Percentiles rank a stretch among this genome's conserved stretches.
These are phyloP conservation scores for Anthracocystis panici-leucophaei DNA, from an alignment of 1,284 basidiomycete species.

Conservation along the genomic window DNA sequence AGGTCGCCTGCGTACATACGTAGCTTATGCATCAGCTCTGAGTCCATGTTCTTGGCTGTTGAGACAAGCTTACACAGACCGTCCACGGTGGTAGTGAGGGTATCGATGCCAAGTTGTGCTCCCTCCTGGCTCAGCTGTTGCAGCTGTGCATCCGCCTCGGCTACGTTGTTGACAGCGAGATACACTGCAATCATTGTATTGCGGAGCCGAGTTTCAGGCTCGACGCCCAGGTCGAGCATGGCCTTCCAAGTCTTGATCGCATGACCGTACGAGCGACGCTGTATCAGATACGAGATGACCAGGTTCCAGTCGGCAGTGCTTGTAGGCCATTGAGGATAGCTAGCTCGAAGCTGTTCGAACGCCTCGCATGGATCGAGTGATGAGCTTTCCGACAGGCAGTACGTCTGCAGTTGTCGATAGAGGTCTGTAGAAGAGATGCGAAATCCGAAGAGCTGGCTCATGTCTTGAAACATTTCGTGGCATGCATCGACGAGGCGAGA, in stretches of 20 bases:
- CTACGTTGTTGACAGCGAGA: conserved; percentile 6
- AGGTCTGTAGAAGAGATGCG: conserved; percentile 30
- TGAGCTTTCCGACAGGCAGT: conserved; percentile 5
- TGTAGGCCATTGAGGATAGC: conserved; percentile 37
- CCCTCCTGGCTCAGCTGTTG: conserved; percentile 6
- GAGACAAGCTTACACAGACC: conserved; percentile 14
- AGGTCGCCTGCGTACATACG: conserved; percentile 21
- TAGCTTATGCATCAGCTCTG: conserved; percentile 5
- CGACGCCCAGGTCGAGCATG: conserved; percentile 13
- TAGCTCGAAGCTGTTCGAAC: conserved; percentile 23
- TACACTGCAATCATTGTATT: conserved; percentile 26
- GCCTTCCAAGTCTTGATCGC: conserved; percentile 28
- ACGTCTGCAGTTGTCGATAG: conserved; percentile 29
- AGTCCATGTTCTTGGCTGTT: background rate
- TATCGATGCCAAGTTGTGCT: conserved; percentile 9
- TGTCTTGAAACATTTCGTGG: conserved; percentile 38
- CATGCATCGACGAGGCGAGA: conserved; percentile 9
- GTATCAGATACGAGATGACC: conserved; percentile 28
- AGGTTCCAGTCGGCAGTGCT: conserved; percentile 43
- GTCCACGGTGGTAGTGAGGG: conserved; percentile 23
- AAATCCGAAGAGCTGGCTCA: conserved; percentile 33
- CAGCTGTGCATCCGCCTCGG: conserved; percentile 13
- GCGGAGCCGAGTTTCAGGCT: conserved; percentile 7
- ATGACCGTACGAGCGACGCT: conserved; percentile 6
- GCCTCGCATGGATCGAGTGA: conserved; percentile 15